phyloP scores from a whole-genome alignment of 768 basidiomycete species.

The Gloeopeniophorella convolvens region DNA sequence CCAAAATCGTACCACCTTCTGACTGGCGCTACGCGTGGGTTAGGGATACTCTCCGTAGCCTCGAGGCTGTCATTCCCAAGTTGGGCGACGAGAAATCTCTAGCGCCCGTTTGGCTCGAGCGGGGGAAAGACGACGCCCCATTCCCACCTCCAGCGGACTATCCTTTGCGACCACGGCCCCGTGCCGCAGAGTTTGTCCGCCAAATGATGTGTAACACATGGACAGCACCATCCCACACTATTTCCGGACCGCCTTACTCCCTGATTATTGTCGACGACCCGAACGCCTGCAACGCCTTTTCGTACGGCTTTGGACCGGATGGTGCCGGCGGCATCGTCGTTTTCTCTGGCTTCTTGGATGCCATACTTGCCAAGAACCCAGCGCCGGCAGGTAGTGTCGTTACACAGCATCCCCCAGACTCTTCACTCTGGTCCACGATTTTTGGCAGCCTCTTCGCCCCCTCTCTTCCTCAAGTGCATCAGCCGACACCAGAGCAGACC shows the following conservation, averaged over 20 bases:
- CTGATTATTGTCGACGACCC: conserved; percentile 85
- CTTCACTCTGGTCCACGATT: conserved; percentile 43
- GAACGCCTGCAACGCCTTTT: conserved; percentile 84
- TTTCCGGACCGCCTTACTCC: conserved; percentile 83
- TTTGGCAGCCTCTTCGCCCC: conserved; percentile 41
- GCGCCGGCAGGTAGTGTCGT: conserved; percentile 24
- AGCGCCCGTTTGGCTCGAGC: conserved; percentile 50
- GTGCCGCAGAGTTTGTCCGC: conserved; percentile 67
- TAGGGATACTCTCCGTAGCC: conserved; percentile 61
- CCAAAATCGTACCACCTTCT: conserved; percentile 54
- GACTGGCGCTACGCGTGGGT: conserved; percentile 96
- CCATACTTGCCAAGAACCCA: conserved; percentile 53
- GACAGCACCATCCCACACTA: conserved; percentile 42
- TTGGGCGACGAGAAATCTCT: conserved; percentile 54
- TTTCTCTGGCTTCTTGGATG: conserved; percentile 89
- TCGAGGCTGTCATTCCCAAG: conserved; percentile 70
- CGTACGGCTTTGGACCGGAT: conserved; percentile 90
- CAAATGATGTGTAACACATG: conserved; percentile 33
- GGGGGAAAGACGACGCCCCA: conserved; percentile 44
- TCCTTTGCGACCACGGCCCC: conserved; percentile 78
- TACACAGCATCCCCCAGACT: conserved; percentile 21
- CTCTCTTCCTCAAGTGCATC: conserved; percentile 28
- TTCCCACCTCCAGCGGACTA: conserved; percentile 77
- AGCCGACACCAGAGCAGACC: conserved; percentile 72
- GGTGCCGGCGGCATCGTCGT: conserved; percentile 92